Conservation (phyloP, 768 basidiomycete species). For the Imleria badia region DNA sequence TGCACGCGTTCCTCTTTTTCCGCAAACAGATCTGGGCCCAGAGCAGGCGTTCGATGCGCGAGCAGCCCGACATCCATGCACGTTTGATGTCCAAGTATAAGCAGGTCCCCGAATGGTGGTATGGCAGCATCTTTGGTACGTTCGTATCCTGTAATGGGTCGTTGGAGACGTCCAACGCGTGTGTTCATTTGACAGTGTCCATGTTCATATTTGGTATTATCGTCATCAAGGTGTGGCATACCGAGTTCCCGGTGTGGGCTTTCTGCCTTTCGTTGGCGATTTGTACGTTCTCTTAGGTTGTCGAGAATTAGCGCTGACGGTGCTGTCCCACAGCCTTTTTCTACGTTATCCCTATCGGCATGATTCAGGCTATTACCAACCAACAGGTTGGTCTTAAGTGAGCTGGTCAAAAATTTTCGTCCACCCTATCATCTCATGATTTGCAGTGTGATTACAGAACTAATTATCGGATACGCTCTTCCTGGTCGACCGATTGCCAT, state of each 20-base stretch:
- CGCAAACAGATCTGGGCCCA: slow-evolving; percentile 78
- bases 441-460: slow-evolving; percentile 61
- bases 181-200: slow-evolving; percentile 26
- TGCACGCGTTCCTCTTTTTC: slow-evolving; percentile 73
- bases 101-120: slow-evolving; percentile 65
- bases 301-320: not conserved
- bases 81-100: slow-evolving; percentile 56
- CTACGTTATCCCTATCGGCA: slow-evolving; percentile 74
- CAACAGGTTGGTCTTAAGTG: slow-evolving; percentile 65
- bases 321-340: slow-evolving; percentile 37
- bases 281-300: slow-evolving; percentile 20
- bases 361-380: slow-evolving; percentile 80
- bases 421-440: not conserved
- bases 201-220: slow-evolving; percentile 61
- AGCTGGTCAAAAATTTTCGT: not conserved
- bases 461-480: slow-evolving; percentile 57
- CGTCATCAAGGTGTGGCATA: slow-evolving; percentile 61
- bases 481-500: slow-evolving; percentile 71
- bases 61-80: slow-evolving; percentile 75
- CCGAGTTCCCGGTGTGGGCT: slow-evolving; percentile 45
- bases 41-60: slow-evolving; percentile 64
- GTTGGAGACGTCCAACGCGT: not conserved
- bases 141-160: not conserved
- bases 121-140: slow-evolving; percentile 34
- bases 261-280: slow-evolving; percentile 36